Base-by-base conservation (phyloP, 2,329 filamentous ascomycete genomes). In the Sclerotiophoma versabilis region DNA sequence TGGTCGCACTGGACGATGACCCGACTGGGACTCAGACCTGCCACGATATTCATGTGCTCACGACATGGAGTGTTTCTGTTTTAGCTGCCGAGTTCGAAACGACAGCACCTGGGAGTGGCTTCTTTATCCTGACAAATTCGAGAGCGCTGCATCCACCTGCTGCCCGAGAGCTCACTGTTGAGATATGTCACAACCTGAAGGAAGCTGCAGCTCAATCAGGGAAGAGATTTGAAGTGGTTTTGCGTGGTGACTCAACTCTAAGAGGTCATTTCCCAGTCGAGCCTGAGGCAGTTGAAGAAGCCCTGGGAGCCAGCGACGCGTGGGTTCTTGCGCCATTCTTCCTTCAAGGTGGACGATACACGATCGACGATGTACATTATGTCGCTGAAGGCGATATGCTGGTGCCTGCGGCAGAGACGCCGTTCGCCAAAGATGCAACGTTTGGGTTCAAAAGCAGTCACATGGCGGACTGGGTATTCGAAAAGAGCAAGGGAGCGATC, bases 21-120 rank as follows among this genome's bases (percentile, higher is more conserved):
- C 83, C 83, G 26, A 86, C 83, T 0, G 83, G 83, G n/a, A 86
- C 83, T 0, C 83, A 86, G 63, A 86, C 84, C n/a, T 85, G 83
- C 67, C 81, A 85, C 66, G 78, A 82, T 59, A 80, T 86, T 54
- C 70, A 76, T 43, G 82, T 86, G 1, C 74, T 86, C 17, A 83
- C 81, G 0, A 79, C 81, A 5, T 86, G 83, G 82, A 79, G 82
- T 52, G 59, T 76, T 5, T 59, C 70, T 1, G 79, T 76, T 0
- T 73, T 85, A 2, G 69, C 68, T 2, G 57, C 65, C 7, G 81
- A 84, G 60, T 80, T 85, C 57, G 66, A 65, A 3, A 36, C 25
- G 9, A 74, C 70, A 5, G 72, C 73, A 2, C 45, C 60, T 10
- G 66, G 66, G 2, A 67, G 70, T 3, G 84, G 83, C 15, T 86